Conservation (phyloP, 2,329 filamentous ascomycete species). For the Ophiocordyceps camponoti-floridani region DNA sequence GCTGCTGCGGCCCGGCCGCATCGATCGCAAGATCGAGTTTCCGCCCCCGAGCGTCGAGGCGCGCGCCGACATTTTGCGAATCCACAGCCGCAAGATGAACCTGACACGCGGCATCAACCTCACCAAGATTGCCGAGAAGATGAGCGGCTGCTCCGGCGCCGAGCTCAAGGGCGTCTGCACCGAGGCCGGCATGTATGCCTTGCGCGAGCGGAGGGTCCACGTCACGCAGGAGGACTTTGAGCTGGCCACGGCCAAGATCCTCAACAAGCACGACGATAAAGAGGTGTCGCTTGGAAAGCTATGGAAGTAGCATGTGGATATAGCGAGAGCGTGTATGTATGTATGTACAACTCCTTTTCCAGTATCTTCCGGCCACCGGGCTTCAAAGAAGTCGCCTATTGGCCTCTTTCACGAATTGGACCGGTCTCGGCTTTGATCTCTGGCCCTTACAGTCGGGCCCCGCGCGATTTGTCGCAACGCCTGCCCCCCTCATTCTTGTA, state of each 20-base stretch:
- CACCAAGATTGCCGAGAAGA: conserved; percentile 98
- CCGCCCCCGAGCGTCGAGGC: conserved; percentile 92
- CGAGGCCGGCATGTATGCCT: conserved; percentile 94
- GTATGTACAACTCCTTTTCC: too few species aligned
- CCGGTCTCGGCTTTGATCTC: too few species aligned
- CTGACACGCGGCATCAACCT: conserved; percentile 92
- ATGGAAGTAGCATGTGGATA: conserved; percentile 25
- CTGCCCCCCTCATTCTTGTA: too few species aligned
- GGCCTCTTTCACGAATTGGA: too few species aligned
- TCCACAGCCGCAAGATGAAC: conserved; percentile 98
- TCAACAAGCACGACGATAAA: conserved; percentile 99
- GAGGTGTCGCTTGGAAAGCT: conserved; percentile 80
- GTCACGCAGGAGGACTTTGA: conserved; percentile 99
- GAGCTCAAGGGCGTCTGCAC: conserved; percentile 98
- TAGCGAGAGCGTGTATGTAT: background rate
- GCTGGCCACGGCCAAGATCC: conserved; percentile 92
- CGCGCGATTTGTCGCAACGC: too few species aligned
- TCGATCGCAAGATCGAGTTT: conserved; percentile 98
- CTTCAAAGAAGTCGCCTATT: too few species aligned
- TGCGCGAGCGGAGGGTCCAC: conserved; percentile 88
- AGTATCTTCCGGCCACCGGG: too few species aligned
- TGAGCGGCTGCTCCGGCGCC: conserved; percentile 96
- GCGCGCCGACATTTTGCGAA: conserved; percentile 89
- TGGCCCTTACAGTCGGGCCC: too few species aligned
- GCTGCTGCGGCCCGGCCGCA: conserved; percentile 83